Evolutionary conservation across 2,329 filamentous ascomycete species (phyloP), one percentile per base, ranked within the genome.

Genomic region (Claviceps paspali): DNA sequence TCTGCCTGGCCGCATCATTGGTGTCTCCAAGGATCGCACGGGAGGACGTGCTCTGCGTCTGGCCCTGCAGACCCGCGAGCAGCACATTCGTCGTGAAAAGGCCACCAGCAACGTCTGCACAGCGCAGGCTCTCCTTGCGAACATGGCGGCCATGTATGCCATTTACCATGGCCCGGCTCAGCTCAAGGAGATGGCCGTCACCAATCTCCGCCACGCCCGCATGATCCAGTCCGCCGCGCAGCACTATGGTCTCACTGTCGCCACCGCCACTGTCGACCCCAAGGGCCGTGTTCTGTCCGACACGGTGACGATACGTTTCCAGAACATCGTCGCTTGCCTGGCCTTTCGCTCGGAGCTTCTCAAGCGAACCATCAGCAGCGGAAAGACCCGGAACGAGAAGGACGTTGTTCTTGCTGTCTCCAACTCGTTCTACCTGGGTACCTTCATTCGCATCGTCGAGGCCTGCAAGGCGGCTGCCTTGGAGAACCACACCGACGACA

Each of bases 91-190:
- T 46, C 75, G 88, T 52, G 88, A 96, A 57, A 95, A 95, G 70
- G 88, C 88, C 1, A 96, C 88, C 2, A 94, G 86, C 65, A 96
- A 96, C 54, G 87, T 95, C 41, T 96, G 88, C 64, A 96, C 88
- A 2, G 87, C 88, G 1, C 88, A 96, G 61, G 88, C 88, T 7
- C 65, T 96, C 19, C 67, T 95, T 36, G 88, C 88, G 27, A 96
- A 96, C 59, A 95, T 95, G 84, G 88, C 77, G 48, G 85, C 87
- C 38, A 80, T 95, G 64, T 96, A 94, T 54, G 87, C 86, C 36
- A 70, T 95, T 38, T 96, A 95, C 58, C 88, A 96, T 55, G 88
- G 88, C 3, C 88, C 88, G 1, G 60, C 76, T 38, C 86, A 87
- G 14, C 63, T 96, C 35, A 85, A 77, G 60, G 71, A 75, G 11